Evolutionary conservation across 2,329 filamentous ascomycete species (phyloP).

Genomic region (Endoconidiophora laricicola): DNA sequence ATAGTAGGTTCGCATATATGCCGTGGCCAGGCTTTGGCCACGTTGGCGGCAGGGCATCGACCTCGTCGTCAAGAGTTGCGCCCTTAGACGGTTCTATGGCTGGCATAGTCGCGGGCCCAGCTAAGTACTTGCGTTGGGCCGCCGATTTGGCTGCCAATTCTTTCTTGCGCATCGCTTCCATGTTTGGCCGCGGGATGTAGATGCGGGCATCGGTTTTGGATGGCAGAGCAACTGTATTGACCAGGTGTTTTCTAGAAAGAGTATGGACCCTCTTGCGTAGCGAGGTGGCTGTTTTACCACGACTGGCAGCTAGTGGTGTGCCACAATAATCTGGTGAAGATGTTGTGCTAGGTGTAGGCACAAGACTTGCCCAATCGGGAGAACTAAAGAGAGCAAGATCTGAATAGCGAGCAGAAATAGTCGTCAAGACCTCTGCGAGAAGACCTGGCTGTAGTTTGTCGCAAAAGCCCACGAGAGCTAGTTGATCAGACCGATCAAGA

Average conservation of each 20-base stretch:
- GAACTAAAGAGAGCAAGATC: constrained; percentile 27
- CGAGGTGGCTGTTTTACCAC: neutral
- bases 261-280: constrained; percentile 3
- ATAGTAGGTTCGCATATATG: constrained; percentile 23
- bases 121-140: neutral
- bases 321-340: neutral
- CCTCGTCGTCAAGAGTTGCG: constrained; percentile 17
- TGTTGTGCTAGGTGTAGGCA: constrained; percentile 8
- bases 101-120: constrained; percentile 1
- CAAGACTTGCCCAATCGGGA: constrained; percentile 24
- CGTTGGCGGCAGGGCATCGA: constrained; percentile 22
- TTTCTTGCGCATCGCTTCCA: constrained; percentile 1
- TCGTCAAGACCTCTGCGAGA: constrained; percentile 25
- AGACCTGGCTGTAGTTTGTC: constrained; percentile 26
- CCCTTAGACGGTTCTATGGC: constrained; percentile 7
- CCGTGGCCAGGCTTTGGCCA: constrained; percentile 26
- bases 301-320: neutral
- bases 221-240: constrained; percentile 10
- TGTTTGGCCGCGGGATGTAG: constrained; percentile 7
- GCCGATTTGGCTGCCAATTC: neutral
- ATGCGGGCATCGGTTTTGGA: neutral
- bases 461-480: constrained; percentile 26
- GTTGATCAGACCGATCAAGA: constrained; percentile 23
- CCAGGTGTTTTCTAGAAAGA: constrained; percentile 5
- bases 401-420: constrained; percentile 26